phyloP scores from a whole-genome alignment of 768 basidiomycete genomes.

The Hericium erinaceus region DNA sequence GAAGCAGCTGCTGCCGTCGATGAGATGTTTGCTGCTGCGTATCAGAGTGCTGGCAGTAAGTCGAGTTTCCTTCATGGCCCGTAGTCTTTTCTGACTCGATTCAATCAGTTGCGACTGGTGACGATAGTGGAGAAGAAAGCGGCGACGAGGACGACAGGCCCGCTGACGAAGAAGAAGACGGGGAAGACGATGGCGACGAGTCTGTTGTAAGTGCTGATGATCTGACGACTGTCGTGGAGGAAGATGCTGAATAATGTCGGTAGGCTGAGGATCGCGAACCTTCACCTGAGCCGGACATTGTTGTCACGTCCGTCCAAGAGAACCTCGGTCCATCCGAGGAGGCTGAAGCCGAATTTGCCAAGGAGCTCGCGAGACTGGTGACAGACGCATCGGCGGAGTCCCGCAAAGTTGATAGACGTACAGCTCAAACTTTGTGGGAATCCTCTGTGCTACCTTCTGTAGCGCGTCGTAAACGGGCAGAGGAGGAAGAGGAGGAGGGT shows the following conservation, averaged over 20 bases:
- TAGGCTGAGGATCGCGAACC: slow-evolving; percentile 62
- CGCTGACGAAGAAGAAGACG: slow-evolving; percentile 53
- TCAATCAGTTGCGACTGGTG: slow-evolving; percentile 24
- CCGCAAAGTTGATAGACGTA: slow-evolving; percentile 81
- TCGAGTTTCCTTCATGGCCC: neutral
- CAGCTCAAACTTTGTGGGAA: slow-evolving; percentile 83
- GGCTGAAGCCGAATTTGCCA: slow-evolving; percentile 88
- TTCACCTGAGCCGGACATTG: slow-evolving; percentile 67
- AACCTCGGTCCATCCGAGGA: slow-evolving; percentile 77
- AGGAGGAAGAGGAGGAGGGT: slow-evolving; percentile 48
- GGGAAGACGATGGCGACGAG: slow-evolving; percentile 40
- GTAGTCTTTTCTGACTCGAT: slow-evolving; percentile 11
- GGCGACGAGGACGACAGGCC: slow-evolving; percentile 37
- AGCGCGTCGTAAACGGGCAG: slow-evolving; percentile 53
- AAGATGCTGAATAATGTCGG: neutral
- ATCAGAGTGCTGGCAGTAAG: slow-evolving; percentile 51
- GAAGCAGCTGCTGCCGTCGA: slow-evolving; percentile 87
- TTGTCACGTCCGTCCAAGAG: slow-evolving; percentile 66
- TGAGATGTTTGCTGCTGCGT: slow-evolving; percentile 69
- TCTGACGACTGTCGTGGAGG: neutral
- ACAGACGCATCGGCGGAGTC: slow-evolving; percentile 79
- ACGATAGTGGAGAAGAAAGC: slow-evolving; percentile 51
- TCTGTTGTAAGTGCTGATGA: slow-evolving; percentile 38
- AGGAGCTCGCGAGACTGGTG: slow-evolving; percentile 92
- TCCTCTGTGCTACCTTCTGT: slow-evolving; percentile 67